A percentile compares a stretch with the other conserved stretches of the same genome.
phyloP scores from a whole-genome alignment of 768 basidiomycete genomes.

The Russula olivacea region DNA sequence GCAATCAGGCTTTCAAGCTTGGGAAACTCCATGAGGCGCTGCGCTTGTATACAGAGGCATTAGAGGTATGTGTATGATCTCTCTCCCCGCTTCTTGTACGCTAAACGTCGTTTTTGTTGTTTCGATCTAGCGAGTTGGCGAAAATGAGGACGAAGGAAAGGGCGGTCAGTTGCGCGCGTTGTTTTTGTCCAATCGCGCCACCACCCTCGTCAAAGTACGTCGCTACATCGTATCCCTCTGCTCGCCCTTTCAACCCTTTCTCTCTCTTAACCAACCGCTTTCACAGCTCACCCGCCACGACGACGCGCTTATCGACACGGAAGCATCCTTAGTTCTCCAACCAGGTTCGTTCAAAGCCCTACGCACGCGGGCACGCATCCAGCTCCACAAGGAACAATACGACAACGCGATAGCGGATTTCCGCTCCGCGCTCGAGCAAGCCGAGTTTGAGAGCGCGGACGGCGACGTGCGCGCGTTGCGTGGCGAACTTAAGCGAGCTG shows the following conservation, averaged over 20 bases:
- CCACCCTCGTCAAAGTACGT: constrained; percentile 66
- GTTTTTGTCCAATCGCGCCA: constrained; percentile 78
- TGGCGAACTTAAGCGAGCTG: constrained; percentile 71
- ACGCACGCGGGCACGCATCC: constrained; percentile 77
- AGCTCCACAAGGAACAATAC: constrained; percentile 68
- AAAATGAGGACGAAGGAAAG: constrained; percentile 60
- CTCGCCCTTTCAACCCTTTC: not conserved
- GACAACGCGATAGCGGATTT: constrained; percentile 71
- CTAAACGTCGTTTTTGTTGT: not conserved
- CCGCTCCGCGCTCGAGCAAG: constrained; percentile 71
- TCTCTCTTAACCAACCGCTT: not conserved
- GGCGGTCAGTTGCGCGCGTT: constrained; percentile 80
- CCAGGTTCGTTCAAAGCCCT: constrained; percentile 77
- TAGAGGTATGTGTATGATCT: constrained; percentile 45
- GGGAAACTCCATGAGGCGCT: constrained; percentile 56
- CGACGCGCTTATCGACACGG: constrained; percentile 67
- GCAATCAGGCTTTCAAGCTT: constrained; percentile 68
- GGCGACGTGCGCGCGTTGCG: constrained; percentile 57
- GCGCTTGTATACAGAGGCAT: constrained; percentile 61
- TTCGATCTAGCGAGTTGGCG: constrained; percentile 52
- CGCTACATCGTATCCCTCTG: constrained; percentile 1
- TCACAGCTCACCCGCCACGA: constrained; percentile 55
- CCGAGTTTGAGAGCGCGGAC: constrained; percentile 55
- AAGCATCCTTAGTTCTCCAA: constrained; percentile 55
- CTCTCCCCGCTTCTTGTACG: too few relatives aligned